These are phyloP conservation scores for Suhomyces faveliae DNA, from an alignment of 805 yeast genomes.

Conservation along the genomic window DNA sequence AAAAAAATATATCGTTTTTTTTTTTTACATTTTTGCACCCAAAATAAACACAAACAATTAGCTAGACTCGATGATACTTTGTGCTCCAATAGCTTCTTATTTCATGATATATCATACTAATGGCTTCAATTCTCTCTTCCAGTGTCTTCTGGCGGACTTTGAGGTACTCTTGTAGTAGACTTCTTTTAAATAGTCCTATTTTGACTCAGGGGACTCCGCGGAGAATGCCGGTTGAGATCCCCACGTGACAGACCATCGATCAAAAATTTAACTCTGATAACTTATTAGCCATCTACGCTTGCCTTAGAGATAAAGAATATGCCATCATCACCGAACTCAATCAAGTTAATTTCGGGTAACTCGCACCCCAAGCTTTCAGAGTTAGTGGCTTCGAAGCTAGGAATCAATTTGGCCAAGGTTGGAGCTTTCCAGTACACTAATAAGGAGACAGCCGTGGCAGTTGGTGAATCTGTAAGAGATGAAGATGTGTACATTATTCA, in stretches of 20 bases:
- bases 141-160: neutral
- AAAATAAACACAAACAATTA: neutral
- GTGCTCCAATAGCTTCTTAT: neutral
- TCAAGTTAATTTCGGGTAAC: slow-evolving; percentile 57
- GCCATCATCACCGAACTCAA: slow-evolving; percentile 40
- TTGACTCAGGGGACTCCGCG: no score
- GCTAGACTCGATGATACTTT: no score
- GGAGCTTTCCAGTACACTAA: slow-evolving; percentile 84
- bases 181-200: no score
- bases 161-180: neutral
- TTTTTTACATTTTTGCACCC: no score
- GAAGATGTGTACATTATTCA: slow-evolving; percentile 86
- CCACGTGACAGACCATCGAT: slow-evolving; percentile 7
- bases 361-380: slow-evolving; percentile 86
- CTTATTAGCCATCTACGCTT: neutral
- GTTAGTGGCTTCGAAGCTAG: slow-evolving; percentile 63
- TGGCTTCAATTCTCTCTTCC: no score
- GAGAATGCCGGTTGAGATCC: neutral
- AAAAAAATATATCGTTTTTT: no score
- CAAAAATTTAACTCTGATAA: neutral
- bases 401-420: slow-evolving; percentile 67
- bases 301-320: slow-evolving; percentile 7
- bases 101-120: neutral
- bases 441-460: slow-evolving; percentile 80
- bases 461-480: slow-evolving; percentile 86